Conservation (phyloP, 305 asterid genomes). For the Fraxinus floribunda region DNA sequence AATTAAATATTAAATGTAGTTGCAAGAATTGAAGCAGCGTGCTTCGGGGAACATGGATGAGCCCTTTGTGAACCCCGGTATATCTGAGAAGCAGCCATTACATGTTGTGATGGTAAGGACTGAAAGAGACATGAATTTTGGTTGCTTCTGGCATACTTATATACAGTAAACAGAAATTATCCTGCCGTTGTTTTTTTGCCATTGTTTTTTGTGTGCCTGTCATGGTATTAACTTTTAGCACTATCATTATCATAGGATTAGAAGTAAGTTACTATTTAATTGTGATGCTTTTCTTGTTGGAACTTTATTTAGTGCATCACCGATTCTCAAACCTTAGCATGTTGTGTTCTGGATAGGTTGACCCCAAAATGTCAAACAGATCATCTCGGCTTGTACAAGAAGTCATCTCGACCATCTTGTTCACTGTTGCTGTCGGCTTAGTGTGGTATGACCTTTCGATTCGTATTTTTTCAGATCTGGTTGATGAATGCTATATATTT, state of each 20-base stretch:
- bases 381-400: constrained; percentile 81
- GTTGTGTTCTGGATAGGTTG: constrained; percentile 59
- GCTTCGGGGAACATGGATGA: constrained; percentile 76
- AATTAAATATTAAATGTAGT: constrained; percentile 39
- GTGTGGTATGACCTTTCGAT: constrained; percentile 57
- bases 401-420: constrained; percentile 69
- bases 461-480: constrained; percentile 2
- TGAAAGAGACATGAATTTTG: not conserved
- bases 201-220: not conserved
- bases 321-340: constrained; percentile 16
- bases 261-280: constrained; percentile 2
- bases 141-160: not conserved
- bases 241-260: not conserved
- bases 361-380: constrained; percentile 64
- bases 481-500: not conserved
- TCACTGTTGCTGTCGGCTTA: constrained; percentile 81
- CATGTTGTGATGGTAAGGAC: constrained; percentile 92
- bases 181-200: not conserved
- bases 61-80: constrained; percentile 74
- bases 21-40: constrained; percentile 94
- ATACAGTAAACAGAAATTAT: not conserved
- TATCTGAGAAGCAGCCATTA: constrained; percentile 84
- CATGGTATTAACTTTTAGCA: not conserved
- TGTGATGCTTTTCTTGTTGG: constrained; percentile 1
- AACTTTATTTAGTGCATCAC: constrained; percentile 18